Evolutionary conservation across 2,329 filamentous ascomycete genomes (phyloP).

Genomic region (Penicillium italicum): DNA sequence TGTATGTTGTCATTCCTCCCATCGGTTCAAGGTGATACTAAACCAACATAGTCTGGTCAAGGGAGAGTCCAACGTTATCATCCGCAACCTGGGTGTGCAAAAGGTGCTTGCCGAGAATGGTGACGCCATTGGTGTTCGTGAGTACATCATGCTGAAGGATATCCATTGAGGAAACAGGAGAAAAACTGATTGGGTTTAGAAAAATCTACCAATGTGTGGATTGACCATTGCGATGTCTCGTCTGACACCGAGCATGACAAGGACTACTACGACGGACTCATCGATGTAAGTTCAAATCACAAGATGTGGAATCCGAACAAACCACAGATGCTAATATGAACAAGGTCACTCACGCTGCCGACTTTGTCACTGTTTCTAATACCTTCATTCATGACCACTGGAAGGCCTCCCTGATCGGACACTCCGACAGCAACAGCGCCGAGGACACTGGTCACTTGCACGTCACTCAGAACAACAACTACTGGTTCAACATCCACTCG

Average conservation of each 20-base stretch:
- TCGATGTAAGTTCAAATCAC: conserved; percentile 44
- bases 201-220: conserved; percentile 54
- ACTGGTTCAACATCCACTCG: conserved; percentile 62
- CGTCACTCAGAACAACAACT: conserved; percentile 65
- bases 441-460: conserved; percentile 61
- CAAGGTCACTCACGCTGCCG: conserved; percentile 56
- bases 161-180: conserved; percentile 21
- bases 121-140: conserved; percentile 59
- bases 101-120: conserved; percentile 56
- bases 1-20: conserved; percentile 15
- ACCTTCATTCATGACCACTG: conserved; percentile 57
- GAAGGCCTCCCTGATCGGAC: conserved; percentile 58
- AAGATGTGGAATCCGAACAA: background rate
- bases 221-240: conserved; percentile 65
- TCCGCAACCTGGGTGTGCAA: conserved; percentile 60
- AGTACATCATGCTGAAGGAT: conserved; percentile 6
- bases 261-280: conserved; percentile 66
- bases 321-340: background rate
- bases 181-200: conserved; percentile 14
- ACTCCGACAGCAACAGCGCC: conserved; percentile 56
- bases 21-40: conserved; percentile 23
- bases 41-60: conserved; percentile 50
- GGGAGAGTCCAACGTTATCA: conserved; percentile 57
- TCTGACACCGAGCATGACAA: conserved; percentile 59
- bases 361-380: conserved; percentile 56